Conservation (phyloP, 768 basidiomycete genomes). For the Daedaleopsis sinensis region DNA sequence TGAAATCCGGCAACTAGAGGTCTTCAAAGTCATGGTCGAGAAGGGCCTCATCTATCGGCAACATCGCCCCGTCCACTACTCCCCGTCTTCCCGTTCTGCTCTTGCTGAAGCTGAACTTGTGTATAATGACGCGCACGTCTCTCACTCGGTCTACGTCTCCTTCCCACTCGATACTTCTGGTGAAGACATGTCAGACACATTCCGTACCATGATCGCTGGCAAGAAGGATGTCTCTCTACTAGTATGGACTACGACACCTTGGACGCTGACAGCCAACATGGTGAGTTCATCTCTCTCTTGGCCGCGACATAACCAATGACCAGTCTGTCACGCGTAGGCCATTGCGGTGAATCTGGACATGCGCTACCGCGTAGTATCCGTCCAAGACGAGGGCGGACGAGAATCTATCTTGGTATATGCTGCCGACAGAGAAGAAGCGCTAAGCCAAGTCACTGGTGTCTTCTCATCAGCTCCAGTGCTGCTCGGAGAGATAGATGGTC, state of each 20-base stretch:
- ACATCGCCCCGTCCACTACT: conserved; percentile 91
- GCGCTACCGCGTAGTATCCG: conserved; percentile 38
- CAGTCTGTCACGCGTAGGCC: conserved; percentile 52
- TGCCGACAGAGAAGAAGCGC: conserved; percentile 48
- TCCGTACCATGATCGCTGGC: conserved; percentile 37
- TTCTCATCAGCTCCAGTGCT: neutral
- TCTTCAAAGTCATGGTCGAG: conserved; percentile 89
- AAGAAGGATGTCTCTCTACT: conserved; percentile 53
- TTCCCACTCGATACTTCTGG: conserved; percentile 59
- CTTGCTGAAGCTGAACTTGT: conserved; percentile 93
- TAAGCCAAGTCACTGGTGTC: conserved; percentile 16
- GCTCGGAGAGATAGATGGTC: conserved; percentile 45
- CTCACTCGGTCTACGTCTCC: conserved; percentile 84
- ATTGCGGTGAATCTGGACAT: conserved; percentile 83
- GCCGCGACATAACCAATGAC: too few species aligned
- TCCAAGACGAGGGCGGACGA: conserved; percentile 21
- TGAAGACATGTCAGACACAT: conserved; percentile 20
- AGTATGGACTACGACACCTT: conserved; percentile 98
- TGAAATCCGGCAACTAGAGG: conserved; percentile 82
- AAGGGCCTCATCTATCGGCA: conserved; percentile 85
- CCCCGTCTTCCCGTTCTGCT: conserved; percentile 92
- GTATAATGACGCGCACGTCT: conserved; percentile 88
- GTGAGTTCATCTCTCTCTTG: conserved; percentile 41
- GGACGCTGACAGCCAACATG: conserved; percentile 97
- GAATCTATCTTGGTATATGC: conserved; percentile 48